Evolutionary conservation across 345 rosid genomes (phyloP), one percentile per base, ranked within the genome.

Genomic region (Ricinus communis): DNA sequence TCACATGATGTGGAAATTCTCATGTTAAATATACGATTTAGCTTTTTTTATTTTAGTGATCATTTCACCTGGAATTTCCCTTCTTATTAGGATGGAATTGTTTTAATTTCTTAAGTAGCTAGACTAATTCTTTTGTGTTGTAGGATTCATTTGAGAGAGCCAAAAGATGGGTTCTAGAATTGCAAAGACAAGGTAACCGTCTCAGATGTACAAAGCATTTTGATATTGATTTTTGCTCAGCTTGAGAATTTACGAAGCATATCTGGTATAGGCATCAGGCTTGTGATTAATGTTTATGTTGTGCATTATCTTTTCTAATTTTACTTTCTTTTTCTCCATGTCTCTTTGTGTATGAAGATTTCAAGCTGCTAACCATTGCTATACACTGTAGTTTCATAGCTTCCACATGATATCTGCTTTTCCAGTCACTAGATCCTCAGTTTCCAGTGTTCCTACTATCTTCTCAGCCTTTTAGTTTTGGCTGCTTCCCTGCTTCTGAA

Each of bases 91-190:
- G 18, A 19, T 33, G 10, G 33, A 19, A 25, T 33, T 33, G 6
- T 33, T 33, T 33, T 2, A 33, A 33, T 33, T 43, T 43, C 47
- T 43, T 43, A 9, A 43, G 5, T 43, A 43, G 8, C 13, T 12
- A 43, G 47, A 43, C 2, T 43, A 43, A 43, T 4, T 43, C 4
- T 43, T 43, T 66, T 45, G 28, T 49, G 43, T 66, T 75, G 38
- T 78, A 86, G 93, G 90, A 88, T 2, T 83, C 90, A n/a, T 86
- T 88, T 82, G 75, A 75, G 47, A 71, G 84, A 65, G 93, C 90
- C 15, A 88, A 86, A 74, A 85, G 82, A 62, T 88, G 93, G 90
- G 89, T 88, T 77, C 76, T 69, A 31, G 93, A 88, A 81, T 67
- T 88, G 84, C 88, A 86, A 77, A 80, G 90, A 73, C 93, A 86